Evolutionary conservation across 2,329 filamentous ascomycete species (phyloP), one percentile per base, ranked within the genome.

Genomic region (Calonectria pseudoturangicola): DNA sequence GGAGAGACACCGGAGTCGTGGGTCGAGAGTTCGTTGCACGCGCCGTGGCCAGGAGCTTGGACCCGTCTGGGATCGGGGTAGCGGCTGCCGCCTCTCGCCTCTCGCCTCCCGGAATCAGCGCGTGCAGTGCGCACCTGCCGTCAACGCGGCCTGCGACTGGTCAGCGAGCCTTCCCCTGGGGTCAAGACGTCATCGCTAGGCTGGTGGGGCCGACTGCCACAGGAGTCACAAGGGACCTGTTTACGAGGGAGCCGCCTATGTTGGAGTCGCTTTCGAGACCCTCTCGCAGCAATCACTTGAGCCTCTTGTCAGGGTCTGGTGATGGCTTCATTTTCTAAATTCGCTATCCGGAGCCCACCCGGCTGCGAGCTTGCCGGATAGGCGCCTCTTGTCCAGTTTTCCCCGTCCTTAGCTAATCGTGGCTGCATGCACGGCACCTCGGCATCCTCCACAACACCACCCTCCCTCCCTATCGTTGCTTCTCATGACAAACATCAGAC

Each of bases 1-100:
- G 68, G 27, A 25, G 28, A 27, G 41, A 50, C 36, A 30, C 28
- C 30, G 51, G 45, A 41, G 13, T 27, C 48, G 51, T 43, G 62
- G 30, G 39, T n/a, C 36, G 51, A 54, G 66, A 67, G 65, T 65
- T 66, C 62, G 68, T 58, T 50, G 45, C 56, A 48, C 63, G 51
- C 60, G 64, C 48, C 47, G 56, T 27, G 56, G 36, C 3, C 28
- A 12, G 75, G 67, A 78, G 77, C 75, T 79, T 73, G 75, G 75
- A 66, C 75, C 75, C 75, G 54, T 18, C 39, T 43, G 70, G 69
- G 39, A 45, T 54, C 21, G 54, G 48, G 47, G 36, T 41, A 41
- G 54, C 54, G 54, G 54, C 36, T 60, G 54, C 30, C 21, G 18
- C 9, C 30, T 18, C 30, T 60, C 21, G 21, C 21, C 21, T 21